Conservation (phyloP, 73 alveolate species). For the Durusdinium trenchii region DNA sequence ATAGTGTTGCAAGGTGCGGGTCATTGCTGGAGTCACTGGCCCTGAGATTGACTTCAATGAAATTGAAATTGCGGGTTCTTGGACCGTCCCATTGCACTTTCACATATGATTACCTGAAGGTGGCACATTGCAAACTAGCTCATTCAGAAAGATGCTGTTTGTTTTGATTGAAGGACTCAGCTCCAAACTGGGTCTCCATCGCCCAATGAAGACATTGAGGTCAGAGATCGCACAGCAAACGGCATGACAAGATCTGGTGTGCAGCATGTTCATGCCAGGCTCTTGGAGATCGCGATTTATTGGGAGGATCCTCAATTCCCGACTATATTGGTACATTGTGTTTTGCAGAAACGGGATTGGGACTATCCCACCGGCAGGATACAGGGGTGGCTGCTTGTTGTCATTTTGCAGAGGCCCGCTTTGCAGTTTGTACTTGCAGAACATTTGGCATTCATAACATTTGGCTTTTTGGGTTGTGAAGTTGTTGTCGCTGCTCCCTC, state of each 20-base stretch:
- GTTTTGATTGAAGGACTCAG: conserved; percentile 23
- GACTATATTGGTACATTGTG: not conserved
- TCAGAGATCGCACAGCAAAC: not conserved
- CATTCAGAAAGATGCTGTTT: not conserved
- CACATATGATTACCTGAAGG: not conserved
- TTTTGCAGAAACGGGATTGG: not conserved
- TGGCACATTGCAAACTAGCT: not conserved
- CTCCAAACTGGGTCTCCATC: conserved; percentile 39
- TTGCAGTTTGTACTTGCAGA: not conserved
- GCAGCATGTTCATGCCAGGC: not conserved
- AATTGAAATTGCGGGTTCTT: conserved; percentile 77
- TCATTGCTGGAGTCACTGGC: conserved; percentile 87
- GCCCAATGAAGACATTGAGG: conserved; percentile 73
- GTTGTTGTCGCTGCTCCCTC: not conserved
- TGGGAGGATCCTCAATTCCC: conserved; percentile 39
- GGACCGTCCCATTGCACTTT: not conserved
- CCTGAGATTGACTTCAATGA: conserved; percentile 72
- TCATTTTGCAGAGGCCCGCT: conserved; percentile 54
- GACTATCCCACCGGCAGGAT: conserved; percentile 18
- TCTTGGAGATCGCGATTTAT: conserved; percentile 74
- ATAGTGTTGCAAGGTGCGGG: conserved; percentile 28
- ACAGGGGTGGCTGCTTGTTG: conserved; percentile 71
- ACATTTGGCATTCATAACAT: not conserved
- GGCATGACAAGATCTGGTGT: not conserved
- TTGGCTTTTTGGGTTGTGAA: not conserved